A percentile compares a stretch with the other conserved stretches of the same genome.
phyloP scores from a whole-genome alignment of 805 yeast species.

The Ogataea nitratoaversa region DNA sequence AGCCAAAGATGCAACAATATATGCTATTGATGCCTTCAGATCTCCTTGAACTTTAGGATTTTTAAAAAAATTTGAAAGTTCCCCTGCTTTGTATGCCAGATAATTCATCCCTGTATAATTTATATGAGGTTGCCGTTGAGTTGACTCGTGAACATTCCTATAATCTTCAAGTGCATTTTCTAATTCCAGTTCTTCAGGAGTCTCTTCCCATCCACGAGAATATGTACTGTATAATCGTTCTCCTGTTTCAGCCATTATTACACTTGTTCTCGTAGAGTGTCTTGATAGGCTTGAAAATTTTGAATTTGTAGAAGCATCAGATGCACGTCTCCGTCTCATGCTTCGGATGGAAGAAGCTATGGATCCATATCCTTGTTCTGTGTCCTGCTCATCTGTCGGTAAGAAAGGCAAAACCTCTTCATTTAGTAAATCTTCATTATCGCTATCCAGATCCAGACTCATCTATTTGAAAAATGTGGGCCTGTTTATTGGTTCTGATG shows the following conservation, averaged over 20 bases:
- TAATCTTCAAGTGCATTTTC: slow-evolving; percentile 3
- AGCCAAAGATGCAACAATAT: slow-evolving; percentile 66
- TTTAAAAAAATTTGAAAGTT: neutral
- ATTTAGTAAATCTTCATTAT: neutral
- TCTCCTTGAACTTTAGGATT: slow-evolving; percentile 26
- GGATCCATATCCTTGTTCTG: neutral
- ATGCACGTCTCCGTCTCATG: neutral
- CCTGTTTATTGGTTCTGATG: too few relatives aligned
- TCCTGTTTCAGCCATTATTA: slow-evolving; percentile 44
- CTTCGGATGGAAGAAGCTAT: neutral
- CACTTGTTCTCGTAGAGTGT: slow-evolving; percentile 30
- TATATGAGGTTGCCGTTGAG: slow-evolving; percentile 6
- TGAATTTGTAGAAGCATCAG: slow-evolving; percentile 6
- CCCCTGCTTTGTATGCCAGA: too few relatives aligned
- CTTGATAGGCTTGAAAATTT: slow-evolving; percentile 5
- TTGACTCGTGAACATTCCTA: too few relatives aligned
- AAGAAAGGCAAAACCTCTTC: neutral
- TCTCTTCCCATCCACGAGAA: slow-evolving; percentile 25
- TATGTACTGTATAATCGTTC: slow-evolving; percentile 28
- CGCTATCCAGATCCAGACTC: neutral
- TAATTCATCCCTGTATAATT: slow-evolving; percentile 5
- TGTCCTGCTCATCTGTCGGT: neutral
- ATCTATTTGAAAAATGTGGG: too few relatives aligned
- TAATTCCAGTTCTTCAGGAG: slow-evolving; percentile 19
- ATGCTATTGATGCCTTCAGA: slow-evolving; percentile 69